A percentile compares a stretch with the other conserved stretches of the same genome.
phyloP scores from a whole-genome alignment of 108 stramenopile species.

The Schizochytrium sp. region DNA sequence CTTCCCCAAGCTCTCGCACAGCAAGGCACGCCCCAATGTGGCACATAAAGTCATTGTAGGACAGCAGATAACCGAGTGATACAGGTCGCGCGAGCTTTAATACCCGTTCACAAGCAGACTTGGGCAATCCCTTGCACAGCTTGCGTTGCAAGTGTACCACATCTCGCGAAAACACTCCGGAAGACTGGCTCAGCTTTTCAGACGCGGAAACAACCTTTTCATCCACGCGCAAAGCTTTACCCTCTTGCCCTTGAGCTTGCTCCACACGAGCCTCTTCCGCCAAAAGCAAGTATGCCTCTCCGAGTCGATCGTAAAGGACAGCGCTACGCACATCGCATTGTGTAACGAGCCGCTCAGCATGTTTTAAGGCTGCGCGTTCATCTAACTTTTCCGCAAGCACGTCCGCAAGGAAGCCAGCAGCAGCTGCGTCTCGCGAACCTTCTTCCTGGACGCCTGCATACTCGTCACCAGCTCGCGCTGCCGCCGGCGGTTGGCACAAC shows the following conservation, averaged over 20 bases:
- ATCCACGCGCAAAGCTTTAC: too few species aligned
- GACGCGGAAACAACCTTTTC: neutral
- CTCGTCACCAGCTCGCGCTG: neutral
- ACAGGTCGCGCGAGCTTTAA: neutral
- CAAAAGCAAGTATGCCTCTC: neutral
- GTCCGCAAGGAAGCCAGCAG: neutral
- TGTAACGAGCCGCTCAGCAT: neutral
- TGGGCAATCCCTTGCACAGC: neutral
- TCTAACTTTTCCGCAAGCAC: neutral
- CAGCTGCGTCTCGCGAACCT: neutral
- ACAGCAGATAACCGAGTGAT: neutral
- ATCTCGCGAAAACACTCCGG: neutral
- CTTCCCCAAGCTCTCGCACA: neutral
- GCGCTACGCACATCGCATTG: neutral
- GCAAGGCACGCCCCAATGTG: neutral
- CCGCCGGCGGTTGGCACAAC: neutral
- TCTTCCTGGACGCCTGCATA: neutral
- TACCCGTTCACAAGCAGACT: neutral
- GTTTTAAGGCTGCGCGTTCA: neutral
- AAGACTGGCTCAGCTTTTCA: too few species aligned
- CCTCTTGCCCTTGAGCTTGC: neutral
- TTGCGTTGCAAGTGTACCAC: neutral
- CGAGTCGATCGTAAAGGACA: neutral
- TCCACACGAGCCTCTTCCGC: neutral
- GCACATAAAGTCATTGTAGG: conserved; percentile 12